phyloP scores from a whole-genome alignment of 2,329 filamentous ascomycete species.

The Akanthomyces uredinophilus region DNA sequence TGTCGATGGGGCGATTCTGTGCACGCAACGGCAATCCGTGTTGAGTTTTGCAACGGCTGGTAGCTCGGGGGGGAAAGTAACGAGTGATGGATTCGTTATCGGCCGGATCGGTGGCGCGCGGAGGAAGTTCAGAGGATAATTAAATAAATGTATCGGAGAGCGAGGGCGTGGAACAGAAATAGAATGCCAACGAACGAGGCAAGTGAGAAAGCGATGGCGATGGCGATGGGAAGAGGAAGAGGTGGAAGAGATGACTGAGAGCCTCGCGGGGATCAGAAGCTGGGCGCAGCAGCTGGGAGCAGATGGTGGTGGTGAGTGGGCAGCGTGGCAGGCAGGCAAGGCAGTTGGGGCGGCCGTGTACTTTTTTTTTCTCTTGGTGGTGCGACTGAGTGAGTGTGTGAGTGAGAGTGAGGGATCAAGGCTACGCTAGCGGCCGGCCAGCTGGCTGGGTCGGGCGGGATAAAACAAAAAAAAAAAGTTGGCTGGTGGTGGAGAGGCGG shows the following conservation, averaged over 20 bases:
- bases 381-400: background rate
- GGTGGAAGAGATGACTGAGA: background rate
- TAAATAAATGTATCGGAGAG: background rate
- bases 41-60: background rate
- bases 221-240: constrained; percentile 3
- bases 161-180: background rate
- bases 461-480: too few species aligned
- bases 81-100: background rate
- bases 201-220: background rate
- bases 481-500: too few species aligned
- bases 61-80: background rate
- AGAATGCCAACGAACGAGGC: background rate
- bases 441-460: too few species aligned
- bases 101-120: background rate
- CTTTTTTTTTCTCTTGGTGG: background rate
- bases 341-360: background rate
- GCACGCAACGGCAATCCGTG: background rate
- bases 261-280: background rate
- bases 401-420: too few species aligned
- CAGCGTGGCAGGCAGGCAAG: background rate
- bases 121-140: too few species aligned
- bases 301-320: background rate
- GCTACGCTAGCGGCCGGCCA: too few species aligned
- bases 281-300: background rate
- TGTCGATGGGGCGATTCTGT: background rate